Conservation (phyloP, 108 stramenopile genomes). For the Stephanodiscus minutulus region DNA sequence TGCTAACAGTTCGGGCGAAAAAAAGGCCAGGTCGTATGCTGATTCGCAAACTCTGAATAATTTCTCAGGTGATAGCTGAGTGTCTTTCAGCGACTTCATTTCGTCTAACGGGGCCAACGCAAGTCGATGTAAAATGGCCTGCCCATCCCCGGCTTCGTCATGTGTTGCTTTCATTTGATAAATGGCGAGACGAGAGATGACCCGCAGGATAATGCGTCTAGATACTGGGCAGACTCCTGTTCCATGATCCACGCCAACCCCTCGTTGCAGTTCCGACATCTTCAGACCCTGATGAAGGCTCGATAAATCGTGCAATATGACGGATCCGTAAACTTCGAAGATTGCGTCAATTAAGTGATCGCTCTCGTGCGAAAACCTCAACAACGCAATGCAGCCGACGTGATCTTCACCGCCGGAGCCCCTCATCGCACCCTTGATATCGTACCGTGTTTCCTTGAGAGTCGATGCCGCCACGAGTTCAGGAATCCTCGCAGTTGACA, state of each 20-base stretch:
- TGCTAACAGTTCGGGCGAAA: slow-evolving; percentile 52
- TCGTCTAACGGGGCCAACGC: slow-evolving; percentile 20
- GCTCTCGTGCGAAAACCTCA: slow-evolving; percentile 68
- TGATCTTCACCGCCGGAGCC: slow-evolving; percentile 84
- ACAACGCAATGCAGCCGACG: slow-evolving; percentile 69
- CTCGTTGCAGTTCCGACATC: slow-evolving; percentile 61
- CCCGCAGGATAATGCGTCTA: slow-evolving; percentile 65
- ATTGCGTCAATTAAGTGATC: slow-evolving; percentile 42
- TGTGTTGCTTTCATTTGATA: slow-evolving; percentile 22
- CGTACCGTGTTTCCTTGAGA: slow-evolving; percentile 64
- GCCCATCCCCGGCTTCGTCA: not conserved
- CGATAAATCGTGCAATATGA: slow-evolving; percentile 55
- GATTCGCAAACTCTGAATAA: slow-evolving; percentile 62
- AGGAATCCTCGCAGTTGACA: slow-evolving; percentile 61
- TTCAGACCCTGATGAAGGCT: slow-evolving; percentile 57
- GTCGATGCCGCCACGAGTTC: slow-evolving; percentile 72
- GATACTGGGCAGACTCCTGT: slow-evolving; percentile 64
- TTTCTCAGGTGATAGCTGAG: slow-evolving; percentile 25
- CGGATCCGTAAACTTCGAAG: slow-evolving; percentile 31
- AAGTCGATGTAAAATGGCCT: slow-evolving; percentile 36
- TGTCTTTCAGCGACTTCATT: slow-evolving; percentile 25
- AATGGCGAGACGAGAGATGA: slow-evolving; percentile 57
- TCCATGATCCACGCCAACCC: slow-evolving; percentile 45
- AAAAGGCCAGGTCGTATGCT: slow-evolving; percentile 66
- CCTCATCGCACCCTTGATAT: slow-evolving; percentile 82